Base-by-base conservation (phyloP, 805 yeast genomes). In the Yarrowia osloensis region DNA sequence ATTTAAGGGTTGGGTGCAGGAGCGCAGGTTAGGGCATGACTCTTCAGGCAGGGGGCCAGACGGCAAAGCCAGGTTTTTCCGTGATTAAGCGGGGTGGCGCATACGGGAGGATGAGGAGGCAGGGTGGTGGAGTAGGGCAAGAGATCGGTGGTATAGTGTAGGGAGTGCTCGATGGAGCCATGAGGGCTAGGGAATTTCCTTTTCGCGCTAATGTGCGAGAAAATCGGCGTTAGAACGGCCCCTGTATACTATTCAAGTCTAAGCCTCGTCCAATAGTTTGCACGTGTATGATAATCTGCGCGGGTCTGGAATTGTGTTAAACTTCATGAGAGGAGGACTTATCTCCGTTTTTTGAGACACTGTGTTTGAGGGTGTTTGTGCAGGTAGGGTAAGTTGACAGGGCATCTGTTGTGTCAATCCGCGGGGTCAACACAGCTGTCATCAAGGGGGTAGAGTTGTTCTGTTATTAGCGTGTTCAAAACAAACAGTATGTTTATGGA, bases 11-110 rank as follows among this genome's bases (percentile, higher is more conserved):
- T 19, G 22, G 22, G 22, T 39, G 22, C 42, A 19, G 42, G 4
- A 0, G 26, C n/a, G n/a, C 11, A 26, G 52, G 52, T 19, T 29
- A 29, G 31, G 55, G 55, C 24, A 11, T n/a, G 22, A 21, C 35
- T 9, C 9, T 9, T 28, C 11, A 4, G 13, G 47, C n/a, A 21
- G n/a, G 17, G 19, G 19, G 29, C 4, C n/a, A 46, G 19, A 26
- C 8, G 29, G 33, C 21, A 17, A 13, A 17, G 21, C n/a, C 50
- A 46, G 33, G 57, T 50, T 50, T 50, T 50, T 50, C 57, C 57
- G 57, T 50, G 57, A 50, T 50, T 50, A 50, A 21, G 57, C 57
- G 57, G 57, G 57, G 57, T 35, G 40, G 19, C 22, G 54, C 54
- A 47, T n/a, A 22, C 17, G 5, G 13, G 21, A 33, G 24, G 22